Percentiles rank a stretch among this genome's conserved stretches.
Evolutionary conservation across 73 alveolate genomes (phyloP).

Genomic region (Paramecium primaurelia): DNA sequence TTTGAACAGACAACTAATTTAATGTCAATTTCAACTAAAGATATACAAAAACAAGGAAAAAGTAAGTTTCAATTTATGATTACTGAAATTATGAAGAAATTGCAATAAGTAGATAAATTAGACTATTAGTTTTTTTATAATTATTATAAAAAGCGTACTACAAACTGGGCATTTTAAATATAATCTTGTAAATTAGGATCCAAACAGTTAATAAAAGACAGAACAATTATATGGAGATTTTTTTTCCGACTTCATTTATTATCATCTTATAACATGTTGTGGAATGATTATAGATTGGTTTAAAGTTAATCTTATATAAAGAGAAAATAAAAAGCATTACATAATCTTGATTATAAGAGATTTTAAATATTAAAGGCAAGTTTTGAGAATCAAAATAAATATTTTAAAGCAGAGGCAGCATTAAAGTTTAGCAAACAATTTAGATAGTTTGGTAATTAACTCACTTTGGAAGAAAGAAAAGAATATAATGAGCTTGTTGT

Average conservation of each 20-base stretch:
- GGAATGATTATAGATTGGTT: conserved; percentile 2
- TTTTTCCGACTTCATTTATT: neutral
- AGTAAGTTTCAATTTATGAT: neutral
- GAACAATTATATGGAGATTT: neutral
- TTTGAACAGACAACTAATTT: neutral
- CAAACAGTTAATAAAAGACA: neutral
- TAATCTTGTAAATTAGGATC: neutral
- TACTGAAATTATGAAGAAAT: neutral
- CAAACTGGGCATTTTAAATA: neutral
- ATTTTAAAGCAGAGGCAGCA: neutral
- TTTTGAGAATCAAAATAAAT: neutral
- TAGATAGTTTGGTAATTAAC: neutral
- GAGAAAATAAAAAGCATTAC: neutral
- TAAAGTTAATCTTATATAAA: neutral
- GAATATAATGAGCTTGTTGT: neutral
- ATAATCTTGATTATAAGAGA: conserved; percentile 3
- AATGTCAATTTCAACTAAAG: neutral
- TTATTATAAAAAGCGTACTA: neutral
- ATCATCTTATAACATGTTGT: neutral
- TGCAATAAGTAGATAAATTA: neutral
- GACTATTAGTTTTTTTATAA: neutral
- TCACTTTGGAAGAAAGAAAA: neutral
- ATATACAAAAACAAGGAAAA: neutral
- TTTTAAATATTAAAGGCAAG: neutral
- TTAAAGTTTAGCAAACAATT: neutral